Percentiles rank a stretch among this genome's conserved stretches.
Conservation (phyloP, 805 yeast genomes). For the Candida coquimbonensis region DNA sequence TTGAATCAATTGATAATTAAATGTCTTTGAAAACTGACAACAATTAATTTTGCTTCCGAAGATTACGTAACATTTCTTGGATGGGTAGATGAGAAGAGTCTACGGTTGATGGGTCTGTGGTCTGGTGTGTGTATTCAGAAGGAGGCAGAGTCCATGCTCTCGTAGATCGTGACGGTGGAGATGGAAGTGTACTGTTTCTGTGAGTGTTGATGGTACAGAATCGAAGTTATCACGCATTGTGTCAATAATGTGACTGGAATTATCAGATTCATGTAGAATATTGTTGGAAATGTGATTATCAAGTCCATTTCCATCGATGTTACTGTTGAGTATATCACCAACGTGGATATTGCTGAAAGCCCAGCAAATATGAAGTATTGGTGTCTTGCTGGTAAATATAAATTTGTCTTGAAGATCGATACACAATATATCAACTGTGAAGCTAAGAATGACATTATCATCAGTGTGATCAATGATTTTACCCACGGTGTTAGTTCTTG, state of each 20-base stretch:
- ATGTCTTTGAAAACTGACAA: no score
- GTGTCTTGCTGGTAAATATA: constrained; percentile 34
- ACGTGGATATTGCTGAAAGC: neutral
- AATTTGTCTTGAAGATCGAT: constrained; percentile 78
- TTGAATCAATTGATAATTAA: no score
- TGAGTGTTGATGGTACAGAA: neutral
- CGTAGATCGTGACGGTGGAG: constrained; percentile 10
- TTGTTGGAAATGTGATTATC: neutral
- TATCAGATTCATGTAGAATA: neutral
- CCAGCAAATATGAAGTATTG: neutral
- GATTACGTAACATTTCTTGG: no score
- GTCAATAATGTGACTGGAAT: neutral
- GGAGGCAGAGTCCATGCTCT: constrained; percentile 13
- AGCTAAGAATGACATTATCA: constrained; percentile 10
- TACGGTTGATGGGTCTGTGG: no score
- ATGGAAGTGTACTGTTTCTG: neutral
- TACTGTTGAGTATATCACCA: neutral
- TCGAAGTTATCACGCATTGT: neutral
- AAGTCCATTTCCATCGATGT: neutral
- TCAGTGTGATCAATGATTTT: constrained; percentile 20
- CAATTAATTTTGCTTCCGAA: no score
- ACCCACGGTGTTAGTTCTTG: neutral
- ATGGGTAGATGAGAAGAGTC: no score
- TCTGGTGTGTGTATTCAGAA: neutral
- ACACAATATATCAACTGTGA: constrained; percentile 35